Evolutionary conservation across 805 yeast species (phyloP), one percentile per base, ranked within the genome.

Genomic region (Isabelozyma gotoi): DNA sequence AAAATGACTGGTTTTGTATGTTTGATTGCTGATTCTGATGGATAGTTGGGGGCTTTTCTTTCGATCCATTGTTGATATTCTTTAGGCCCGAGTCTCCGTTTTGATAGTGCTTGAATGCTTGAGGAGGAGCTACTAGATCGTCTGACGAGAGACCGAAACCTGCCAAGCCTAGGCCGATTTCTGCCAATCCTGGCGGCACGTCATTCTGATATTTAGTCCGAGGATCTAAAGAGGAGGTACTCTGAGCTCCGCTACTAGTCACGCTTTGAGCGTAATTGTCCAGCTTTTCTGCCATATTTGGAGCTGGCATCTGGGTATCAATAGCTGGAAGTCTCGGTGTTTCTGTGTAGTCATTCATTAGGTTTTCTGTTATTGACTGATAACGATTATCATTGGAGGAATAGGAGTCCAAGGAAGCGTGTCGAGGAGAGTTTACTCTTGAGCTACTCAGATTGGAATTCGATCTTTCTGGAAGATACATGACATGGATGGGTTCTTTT

Each of bases 401-500:
- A 2, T 10, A 10, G 15, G 56, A 54, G 18, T 47, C 56, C 37
- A 51, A 44, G 10, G 55, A 52, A 15, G 36, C 19, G 20, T 38
- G 32, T 19, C 38, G 20, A n/a, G 16, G 14, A n/a, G n/a, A n/a
- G n/a, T n/a, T n/a, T n/a, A n/a, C n/a, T n/a, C n/a, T n/a, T n/a
- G n/a, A n/a, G n/a, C n/a, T n/a, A n/a, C n/a, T n/a, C n/a, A n/a
- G n/a, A n/a, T n/a, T n/a, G 19, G 33, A 38, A 29, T 21, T 33
- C 11, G 46, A 27, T 24, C 49, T 37, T 14, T 48, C 52, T n/a
- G 68, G 68, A 6, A 63, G 43, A 39, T 56, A 53, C 52, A 46
- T 53, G 15, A 65, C 70, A 33, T 54, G 63, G 14, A 64, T 56
- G 4, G 71, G 72, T 33, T 61, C 70, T 16, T 51, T 50, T 4